Evolutionary conservation across 768 basidiomycete genomes (phyloP).

Genomic region (Mycena olivaceomarginata): DNA sequence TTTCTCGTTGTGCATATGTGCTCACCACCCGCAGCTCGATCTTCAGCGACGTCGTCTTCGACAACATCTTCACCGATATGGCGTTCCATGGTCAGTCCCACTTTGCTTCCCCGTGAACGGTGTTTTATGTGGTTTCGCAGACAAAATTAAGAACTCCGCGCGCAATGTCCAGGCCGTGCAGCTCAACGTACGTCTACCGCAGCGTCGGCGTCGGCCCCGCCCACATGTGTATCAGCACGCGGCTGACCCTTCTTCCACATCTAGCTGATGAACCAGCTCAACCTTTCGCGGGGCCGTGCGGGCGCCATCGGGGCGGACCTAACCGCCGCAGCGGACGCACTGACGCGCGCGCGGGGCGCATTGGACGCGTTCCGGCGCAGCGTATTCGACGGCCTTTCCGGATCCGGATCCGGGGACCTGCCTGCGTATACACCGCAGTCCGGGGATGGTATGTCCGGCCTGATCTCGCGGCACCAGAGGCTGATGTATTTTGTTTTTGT

Average conservation of each 20-base stretch:
- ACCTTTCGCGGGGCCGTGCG: neutral
- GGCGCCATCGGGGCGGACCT: conserved; percentile 40
- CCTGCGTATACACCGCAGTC: no score
- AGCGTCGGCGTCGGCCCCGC: neutral
- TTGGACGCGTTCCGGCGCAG: conserved; percentile 39
- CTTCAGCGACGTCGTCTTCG: conserved; percentile 63
- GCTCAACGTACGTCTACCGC: conserved; percentile 1
- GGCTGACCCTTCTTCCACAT: neutral
- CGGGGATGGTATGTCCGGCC: no score
- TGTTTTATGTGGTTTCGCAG: conserved; percentile 48
- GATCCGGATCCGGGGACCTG: neutral
- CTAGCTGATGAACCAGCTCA: neutral
- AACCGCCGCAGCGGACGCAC: conserved; percentile 40
- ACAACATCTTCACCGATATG: conserved; percentile 65
- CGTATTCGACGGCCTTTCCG: conserved; percentile 31
- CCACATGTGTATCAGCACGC: no score
- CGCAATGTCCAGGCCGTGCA: conserved; percentile 60
- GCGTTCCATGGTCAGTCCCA: conserved; percentile 61
- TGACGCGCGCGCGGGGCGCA: conserved; percentile 38
- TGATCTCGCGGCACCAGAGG: no score
- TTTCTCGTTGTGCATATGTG: neutral
- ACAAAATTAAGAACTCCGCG: conserved; percentile 60
- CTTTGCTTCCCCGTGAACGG: neutral
- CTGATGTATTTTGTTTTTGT: no score
- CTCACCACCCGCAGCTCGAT: conserved; percentile 37